phyloP scores from a whole-genome alignment of 768 basidiomycete genomes.

The Tylopilus balloui region DNA sequence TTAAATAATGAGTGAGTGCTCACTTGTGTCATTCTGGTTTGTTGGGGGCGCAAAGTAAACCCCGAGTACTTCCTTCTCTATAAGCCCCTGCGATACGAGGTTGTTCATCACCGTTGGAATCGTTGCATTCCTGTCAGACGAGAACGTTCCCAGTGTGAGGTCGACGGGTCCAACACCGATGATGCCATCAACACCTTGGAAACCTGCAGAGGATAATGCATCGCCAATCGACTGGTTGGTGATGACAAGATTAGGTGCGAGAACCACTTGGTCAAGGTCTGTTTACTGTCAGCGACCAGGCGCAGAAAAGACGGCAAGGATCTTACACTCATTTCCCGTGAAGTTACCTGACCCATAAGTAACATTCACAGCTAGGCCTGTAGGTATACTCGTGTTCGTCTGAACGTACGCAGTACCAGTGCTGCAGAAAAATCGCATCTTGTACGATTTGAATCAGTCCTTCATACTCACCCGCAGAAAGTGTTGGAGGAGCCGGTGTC shows the following conservation, averaged over 20 bases:
- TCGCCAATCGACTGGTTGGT: conserved; percentile 28
- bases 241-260: conserved; percentile 24
- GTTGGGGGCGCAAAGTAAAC: conserved; percentile 24
- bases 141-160: conserved; percentile 11
- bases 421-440: conserved; percentile 6
- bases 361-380: conserved; percentile 14
- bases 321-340: conserved; percentile 35
- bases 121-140: neutral
- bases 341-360: conserved; percentile 15
- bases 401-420: conserved; percentile 11
- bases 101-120: conserved; percentile 29
- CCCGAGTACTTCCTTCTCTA: conserved; percentile 15
- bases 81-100: conserved; percentile 16
- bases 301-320: neutral
- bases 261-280: conserved; percentile 27
- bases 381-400: conserved; percentile 13
- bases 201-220: conserved; percentile 10
- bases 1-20: neutral
- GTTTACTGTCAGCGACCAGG: neutral
- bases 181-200: conserved; percentile 26
- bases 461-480: conserved; percentile 19
- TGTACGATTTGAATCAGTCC: neutral
- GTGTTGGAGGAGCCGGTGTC: conserved; percentile 34
- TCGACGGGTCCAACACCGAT: conserved; percentile 26
- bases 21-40: conserved; percentile 14